A percentile compares a stretch with the other conserved stretches of the same genome.
Evolutionary conservation across 2,329 filamentous ascomycete genomes (phyloP).

Genomic region (Pestalotiopsis sp.): DNA sequence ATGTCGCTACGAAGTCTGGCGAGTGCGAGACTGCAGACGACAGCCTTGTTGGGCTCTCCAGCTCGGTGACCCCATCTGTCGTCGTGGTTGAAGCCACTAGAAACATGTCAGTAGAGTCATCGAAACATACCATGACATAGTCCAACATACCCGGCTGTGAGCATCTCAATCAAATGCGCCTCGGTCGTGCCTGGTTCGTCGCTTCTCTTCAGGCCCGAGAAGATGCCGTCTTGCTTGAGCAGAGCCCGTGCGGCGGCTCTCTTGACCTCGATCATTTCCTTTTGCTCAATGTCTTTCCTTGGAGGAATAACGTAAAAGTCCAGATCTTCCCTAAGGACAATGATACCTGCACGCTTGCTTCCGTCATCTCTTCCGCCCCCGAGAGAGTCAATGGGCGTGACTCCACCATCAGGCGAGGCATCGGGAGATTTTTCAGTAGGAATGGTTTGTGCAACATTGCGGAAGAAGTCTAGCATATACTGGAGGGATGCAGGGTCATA

Average conservation of each 20-base stretch:
- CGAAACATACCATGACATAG: not conserved
- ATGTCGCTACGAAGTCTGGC: slow-evolving; percentile 92
- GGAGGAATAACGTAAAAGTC: slow-evolving; percentile 98
- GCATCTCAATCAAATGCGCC: slow-evolving; percentile 98
- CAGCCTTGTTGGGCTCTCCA: slow-evolving; percentile 97
- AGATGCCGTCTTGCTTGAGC: slow-evolving; percentile 89
- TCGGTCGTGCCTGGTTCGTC: slow-evolving; percentile 96
- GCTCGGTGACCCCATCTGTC: slow-evolving; percentile 95
- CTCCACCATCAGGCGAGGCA: slow-evolving; percentile 63
- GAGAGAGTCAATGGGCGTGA: slow-evolving; percentile 72
- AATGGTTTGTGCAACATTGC: slow-evolving; percentile 94
- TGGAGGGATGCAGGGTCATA: slow-evolving; percentile 95
- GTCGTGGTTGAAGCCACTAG: slow-evolving; percentile 92
- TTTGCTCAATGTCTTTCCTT: slow-evolving; percentile 76
- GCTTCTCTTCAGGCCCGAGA: slow-evolving; percentile 91
- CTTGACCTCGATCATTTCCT: slow-evolving; percentile 96
- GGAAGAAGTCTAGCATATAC: slow-evolving; percentile 99
- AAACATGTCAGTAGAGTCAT: slow-evolving; percentile 19
- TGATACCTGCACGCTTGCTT: slow-evolving; percentile 92
- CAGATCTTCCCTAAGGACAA: slow-evolving; percentile 91
- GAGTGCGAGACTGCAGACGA: slow-evolving; percentile 94
- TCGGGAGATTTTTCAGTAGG: slow-evolving; percentile 72
- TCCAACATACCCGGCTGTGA: slow-evolving; percentile 85
- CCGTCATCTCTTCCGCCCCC: slow-evolving; percentile 58
- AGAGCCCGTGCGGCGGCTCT: slow-evolving; percentile 86